Conservation (phyloP, 345 rosid genomes). For the Populus nigra region DNA sequence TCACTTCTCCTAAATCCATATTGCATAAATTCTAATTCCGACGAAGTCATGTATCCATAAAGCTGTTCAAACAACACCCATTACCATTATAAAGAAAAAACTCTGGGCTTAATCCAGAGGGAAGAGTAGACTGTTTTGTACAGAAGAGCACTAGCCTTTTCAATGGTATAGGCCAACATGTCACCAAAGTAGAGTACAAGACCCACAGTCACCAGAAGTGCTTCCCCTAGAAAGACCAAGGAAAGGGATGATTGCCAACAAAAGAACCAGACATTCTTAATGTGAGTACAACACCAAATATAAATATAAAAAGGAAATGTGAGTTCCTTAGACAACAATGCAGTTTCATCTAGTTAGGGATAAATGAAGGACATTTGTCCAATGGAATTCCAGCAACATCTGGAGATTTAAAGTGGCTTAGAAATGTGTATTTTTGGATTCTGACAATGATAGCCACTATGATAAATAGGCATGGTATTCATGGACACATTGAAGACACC, state of each 20-base stretch:
- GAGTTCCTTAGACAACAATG: not conserved
- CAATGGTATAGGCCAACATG: conserved; percentile 65
- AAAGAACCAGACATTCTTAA: conserved; percentile 1
- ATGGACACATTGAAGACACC: not conserved
- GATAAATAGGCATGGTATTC: not conserved
- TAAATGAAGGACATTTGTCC: too few relatives aligned
- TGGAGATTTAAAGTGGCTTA: too few relatives aligned
- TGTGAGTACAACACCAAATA: not conserved
- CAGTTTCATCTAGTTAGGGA: too few relatives aligned
- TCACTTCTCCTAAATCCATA: conserved; percentile 70
- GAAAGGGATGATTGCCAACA: not conserved
- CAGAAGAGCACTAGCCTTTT: conserved; percentile 53
- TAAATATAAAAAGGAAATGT: not conserved
- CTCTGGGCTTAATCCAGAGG: conserved; percentile 11
- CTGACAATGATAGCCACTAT: too few relatives aligned
- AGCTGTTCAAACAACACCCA: conserved; percentile 43
- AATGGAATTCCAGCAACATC: too few relatives aligned
- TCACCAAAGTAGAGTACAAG: conserved; percentile 91
- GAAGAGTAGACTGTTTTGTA: conserved; percentile 7
- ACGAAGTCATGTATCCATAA: conserved; percentile 37
- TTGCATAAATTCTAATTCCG: conserved; percentile 43
- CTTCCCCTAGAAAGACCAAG: conserved; percentile 58
- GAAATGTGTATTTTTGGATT: too few relatives aligned
- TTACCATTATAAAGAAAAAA: conserved; percentile 16
- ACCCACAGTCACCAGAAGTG: conserved; percentile 72